A percentile compares a stretch with the other conserved stretches of the same genome.
Conservation (phyloP, 768 basidiomycete species). For the Mycena indigotica region DNA sequence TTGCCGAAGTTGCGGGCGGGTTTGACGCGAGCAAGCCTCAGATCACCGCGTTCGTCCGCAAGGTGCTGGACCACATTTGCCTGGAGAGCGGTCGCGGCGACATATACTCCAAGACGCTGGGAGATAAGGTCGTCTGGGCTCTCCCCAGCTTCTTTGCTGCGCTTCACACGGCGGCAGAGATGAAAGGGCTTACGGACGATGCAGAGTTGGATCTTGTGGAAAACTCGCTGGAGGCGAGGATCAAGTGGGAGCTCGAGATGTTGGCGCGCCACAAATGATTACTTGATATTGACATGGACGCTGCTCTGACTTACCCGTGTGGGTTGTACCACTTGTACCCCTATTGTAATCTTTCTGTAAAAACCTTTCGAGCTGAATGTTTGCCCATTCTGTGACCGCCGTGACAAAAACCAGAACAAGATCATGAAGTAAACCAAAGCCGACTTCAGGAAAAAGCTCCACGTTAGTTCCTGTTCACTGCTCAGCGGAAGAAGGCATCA, state of each 20-base stretch:
- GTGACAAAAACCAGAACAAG: too few species aligned
- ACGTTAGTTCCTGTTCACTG: too few species aligned
- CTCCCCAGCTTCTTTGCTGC: constrained; percentile 21
- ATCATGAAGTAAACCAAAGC: too few species aligned
- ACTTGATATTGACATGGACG: too few species aligned
- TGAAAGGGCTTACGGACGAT: constrained; percentile 19
- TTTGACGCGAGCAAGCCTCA: background rate
- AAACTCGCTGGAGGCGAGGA: constrained; percentile 15
- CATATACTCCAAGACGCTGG: constrained; percentile 4
- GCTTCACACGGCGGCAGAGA: constrained; percentile 15
- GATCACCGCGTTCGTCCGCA: background rate
- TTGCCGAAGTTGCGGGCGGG: constrained; percentile 1
- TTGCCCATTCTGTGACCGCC: too few species aligned
- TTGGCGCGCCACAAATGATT: background rate
- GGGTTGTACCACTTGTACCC: too few species aligned
- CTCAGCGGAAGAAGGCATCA: too few species aligned
- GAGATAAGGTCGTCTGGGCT: constrained; percentile 10
- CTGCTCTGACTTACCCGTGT: too few species aligned
- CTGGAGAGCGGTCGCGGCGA: background rate
- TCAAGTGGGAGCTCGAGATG: constrained; percentile 16
- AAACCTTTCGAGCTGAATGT: too few species aligned
- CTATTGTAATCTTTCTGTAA: too few species aligned
- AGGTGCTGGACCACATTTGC: constrained; percentile 12
- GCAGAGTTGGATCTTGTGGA: constrained; percentile 16
- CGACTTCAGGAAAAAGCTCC: too few species aligned